phyloP scores from a whole-genome alignment of 176 grass and related monocot species.

The Tuctoria greenei region DNA sequence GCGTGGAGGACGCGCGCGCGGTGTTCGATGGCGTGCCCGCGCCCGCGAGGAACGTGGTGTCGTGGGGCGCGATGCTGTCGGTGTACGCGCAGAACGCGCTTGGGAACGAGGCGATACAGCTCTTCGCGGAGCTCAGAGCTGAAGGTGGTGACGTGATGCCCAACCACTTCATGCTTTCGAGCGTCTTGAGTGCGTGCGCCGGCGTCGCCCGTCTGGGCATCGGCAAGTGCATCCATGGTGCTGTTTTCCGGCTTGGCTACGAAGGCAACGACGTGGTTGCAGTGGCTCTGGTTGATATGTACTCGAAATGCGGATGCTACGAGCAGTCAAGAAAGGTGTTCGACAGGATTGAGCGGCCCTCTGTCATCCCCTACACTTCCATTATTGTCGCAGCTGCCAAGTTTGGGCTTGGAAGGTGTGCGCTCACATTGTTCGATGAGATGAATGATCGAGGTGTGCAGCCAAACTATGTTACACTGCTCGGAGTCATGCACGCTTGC shows the following conservation, averaged over 20 bases:
- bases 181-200: conserved; percentile 56
- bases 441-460: conserved; percentile 48
- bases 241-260: conserved; percentile 46
- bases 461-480: conserved; percentile 67
- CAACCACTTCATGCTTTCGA: conserved; percentile 83
- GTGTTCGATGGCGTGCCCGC: conserved; percentile 66
- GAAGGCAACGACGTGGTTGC: conserved; percentile 49
- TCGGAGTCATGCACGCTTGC: conserved; percentile 73
- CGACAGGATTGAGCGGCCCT: conserved; percentile 48
- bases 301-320: conserved; percentile 66
- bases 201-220: conserved; percentile 44
- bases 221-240: conserved; percentile 56
- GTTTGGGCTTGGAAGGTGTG: conserved; percentile 44
- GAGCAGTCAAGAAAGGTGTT: conserved; percentile 62
- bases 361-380: conserved; percentile 65
- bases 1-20: conserved; percentile 36
- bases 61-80: conserved; percentile 72
- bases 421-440: conserved; percentile 51
- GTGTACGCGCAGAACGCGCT: conserved; percentile 65
- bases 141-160: conserved; percentile 27
- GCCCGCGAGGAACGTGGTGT: conserved; percentile 40
- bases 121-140: conserved; percentile 47
- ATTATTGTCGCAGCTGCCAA: conserved; percentile 71
- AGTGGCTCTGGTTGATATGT: conserved; percentile 67
- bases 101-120: conserved; percentile 52